Evolutionary conservation across 139 green algal species (phyloP).

Genomic region (Chlamydomonas sp.): DNA sequence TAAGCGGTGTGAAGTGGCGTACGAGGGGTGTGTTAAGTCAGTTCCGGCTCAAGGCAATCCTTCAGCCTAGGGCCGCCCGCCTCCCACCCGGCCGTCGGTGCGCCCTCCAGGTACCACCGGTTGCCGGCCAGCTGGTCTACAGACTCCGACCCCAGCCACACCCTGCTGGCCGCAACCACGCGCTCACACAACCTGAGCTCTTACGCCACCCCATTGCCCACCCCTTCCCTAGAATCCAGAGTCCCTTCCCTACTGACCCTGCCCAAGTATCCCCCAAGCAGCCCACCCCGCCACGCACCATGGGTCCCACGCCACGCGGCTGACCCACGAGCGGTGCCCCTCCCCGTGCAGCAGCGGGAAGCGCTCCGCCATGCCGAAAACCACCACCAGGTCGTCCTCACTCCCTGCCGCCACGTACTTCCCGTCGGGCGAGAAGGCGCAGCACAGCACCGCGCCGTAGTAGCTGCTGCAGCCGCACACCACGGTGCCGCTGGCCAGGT

Average conservation of each 20-base stretch:
- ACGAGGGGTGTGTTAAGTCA: too few relatives aligned
- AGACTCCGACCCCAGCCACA: too few relatives aligned
- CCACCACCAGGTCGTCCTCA: conserved; percentile 92
- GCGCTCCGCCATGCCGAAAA: conserved; percentile 74
- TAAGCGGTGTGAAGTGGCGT: too few relatives aligned
- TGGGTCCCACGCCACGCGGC: conserved; percentile 78
- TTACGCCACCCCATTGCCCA: too few relatives aligned
- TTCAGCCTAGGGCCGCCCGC: too few relatives aligned
- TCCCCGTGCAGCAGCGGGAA: conserved; percentile 78
- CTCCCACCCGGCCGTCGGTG: too few relatives aligned
- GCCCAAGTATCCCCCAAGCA: background rate
- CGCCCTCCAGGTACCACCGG: too few relatives aligned
- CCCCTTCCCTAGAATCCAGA: background rate
- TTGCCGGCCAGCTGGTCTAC: too few relatives aligned
- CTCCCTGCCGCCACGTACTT: conserved; percentile 84
- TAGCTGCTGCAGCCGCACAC: conserved; percentile 73
- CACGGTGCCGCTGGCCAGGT: conserved; percentile 57
- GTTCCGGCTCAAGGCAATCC: too few relatives aligned
- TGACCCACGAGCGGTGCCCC: conserved; percentile 88
- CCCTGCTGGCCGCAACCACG: too few relatives aligned
- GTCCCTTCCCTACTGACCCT: background rate
- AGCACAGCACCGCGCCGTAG: conserved; percentile 90
- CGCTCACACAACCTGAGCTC: too few relatives aligned
- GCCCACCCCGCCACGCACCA: conserved; percentile 32
- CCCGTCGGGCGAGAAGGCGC: conserved; percentile 86